Base-by-base conservation (phyloP, 495 filamentous ascomycete species). In the Penicillium paradoxum region DNA sequence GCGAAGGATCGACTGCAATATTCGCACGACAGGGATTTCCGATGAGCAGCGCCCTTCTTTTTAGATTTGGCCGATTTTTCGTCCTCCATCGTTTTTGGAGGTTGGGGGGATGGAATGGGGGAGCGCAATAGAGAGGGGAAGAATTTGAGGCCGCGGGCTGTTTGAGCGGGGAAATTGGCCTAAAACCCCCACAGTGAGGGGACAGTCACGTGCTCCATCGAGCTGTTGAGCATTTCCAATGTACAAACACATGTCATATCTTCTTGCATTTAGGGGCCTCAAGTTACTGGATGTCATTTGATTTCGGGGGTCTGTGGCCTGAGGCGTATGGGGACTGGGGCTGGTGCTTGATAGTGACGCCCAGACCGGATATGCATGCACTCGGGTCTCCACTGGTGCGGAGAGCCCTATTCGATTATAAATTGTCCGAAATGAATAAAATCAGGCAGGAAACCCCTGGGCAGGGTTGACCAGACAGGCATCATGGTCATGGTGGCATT, bases 1-100 rank as follows among this genome's bases (percentile, higher is more conserved):
- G 73, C 75, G 58, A 79, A 79, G 34, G 74, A 73, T 51, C 75
- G 64, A 54, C 70, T 72, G 59, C 76, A 79, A 55, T 77, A 76
- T 63, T 72, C 73, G 45, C 74, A 79, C 18, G 73, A 72, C 27
- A 77, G 59, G 11, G 73, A 77, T 59, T 77, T 77, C 30, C 74
- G 71, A 56, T 75, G 70, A 47, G 67, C 55, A 40, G 68, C 56
- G 30, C 62, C 57, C 60, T 75, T 77, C 67, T 75, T 77, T 65
- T 71, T 74, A 45, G 65, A 60, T 56, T 77, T 77, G 44, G 64
- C 61, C 40, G 56, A 52, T 57, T 69, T 73, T 40, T 75, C 73
- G 63, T 73, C 72, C 45, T 77, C 74, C 74, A 77, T 76, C 29
- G 46, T 37, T 37, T 41, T 59, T 45, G 37, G 34, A n/a, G 38